A percentile compares a stretch with the other conserved stretches of the same genome.
phyloP scores from a whole-genome alignment of 1,284 basidiomycete species.

The Boletus albobrunnescens region DNA sequence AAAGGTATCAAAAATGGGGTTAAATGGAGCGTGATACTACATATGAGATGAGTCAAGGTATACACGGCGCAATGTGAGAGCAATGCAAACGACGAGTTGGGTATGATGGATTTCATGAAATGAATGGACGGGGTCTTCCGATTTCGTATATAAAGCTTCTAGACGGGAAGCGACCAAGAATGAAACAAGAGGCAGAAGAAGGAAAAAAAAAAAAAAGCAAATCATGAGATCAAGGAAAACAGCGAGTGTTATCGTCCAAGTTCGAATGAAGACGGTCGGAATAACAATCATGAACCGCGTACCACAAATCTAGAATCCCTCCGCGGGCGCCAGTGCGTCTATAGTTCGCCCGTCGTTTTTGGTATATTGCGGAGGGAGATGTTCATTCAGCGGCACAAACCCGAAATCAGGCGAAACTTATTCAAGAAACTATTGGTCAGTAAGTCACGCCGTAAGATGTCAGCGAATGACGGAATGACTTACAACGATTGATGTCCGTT shows the following conservation, averaged over 20 bases:
- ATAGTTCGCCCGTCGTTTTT: constrained; percentile 55
- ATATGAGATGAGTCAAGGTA: constrained; percentile 36
- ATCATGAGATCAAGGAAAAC: constrained; percentile 30
- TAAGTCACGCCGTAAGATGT: constrained; percentile 30
- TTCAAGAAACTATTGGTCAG: constrained; percentile 34
- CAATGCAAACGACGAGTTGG: constrained; percentile 36
- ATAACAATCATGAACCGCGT: constrained; percentile 27
- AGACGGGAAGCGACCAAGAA: constrained; percentile 31
- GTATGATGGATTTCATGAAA: constrained; percentile 36
- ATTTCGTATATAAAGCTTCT: constrained; percentile 33
- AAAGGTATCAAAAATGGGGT: constrained; percentile 34
- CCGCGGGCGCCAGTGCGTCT: constrained; percentile 24
- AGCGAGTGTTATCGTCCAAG: constrained; percentile 31
- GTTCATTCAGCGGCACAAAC: constrained; percentile 72
- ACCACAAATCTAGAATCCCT: constrained; percentile 31
- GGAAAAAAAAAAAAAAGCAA: constrained; percentile 21
- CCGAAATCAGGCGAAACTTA: constrained; percentile 77
- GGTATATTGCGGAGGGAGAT: constrained; percentile 61
- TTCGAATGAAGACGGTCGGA: constrained; percentile 36
- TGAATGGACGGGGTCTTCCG: constrained; percentile 34
- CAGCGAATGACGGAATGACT: constrained; percentile 39
- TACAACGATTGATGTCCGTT: constrained; percentile 75
- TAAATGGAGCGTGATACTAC: constrained; percentile 37
- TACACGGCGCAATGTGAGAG: constrained; percentile 35
- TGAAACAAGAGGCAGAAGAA: constrained; percentile 3